Evolutionary conservation across 2,329 filamentous ascomycete genomes (phyloP).

Genomic region (Bipolaris cookei): DNA sequence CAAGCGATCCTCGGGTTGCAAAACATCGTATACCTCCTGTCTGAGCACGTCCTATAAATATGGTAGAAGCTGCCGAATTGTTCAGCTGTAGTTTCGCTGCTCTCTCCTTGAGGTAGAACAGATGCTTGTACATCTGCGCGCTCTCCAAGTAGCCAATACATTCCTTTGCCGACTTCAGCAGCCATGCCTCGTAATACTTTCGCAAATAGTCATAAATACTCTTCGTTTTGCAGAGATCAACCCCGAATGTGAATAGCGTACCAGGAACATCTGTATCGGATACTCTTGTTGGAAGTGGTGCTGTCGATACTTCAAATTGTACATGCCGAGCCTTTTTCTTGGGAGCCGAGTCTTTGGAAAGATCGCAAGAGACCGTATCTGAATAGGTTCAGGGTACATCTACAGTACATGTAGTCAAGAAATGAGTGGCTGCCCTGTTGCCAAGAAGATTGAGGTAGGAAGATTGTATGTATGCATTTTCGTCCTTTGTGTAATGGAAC

Average conservation of each 20-base stretch:
- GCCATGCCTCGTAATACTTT: slow-evolving; percentile 14
- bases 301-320: not conserved
- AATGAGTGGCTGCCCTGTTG: not conserved
- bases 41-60: not conserved
- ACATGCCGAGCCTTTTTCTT: slow-evolving; percentile 12
- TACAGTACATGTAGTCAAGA: not conserved
- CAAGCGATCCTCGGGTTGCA: slow-evolving; percentile 23
- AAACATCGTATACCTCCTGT: slow-evolving; percentile 3
- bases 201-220: slow-evolving; percentile 34
- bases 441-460: not conserved
- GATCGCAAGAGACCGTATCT: slow-evolving; percentile 7
- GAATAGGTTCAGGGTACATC: not conserved
- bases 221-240: slow-evolving; percentile 31
- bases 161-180: not conserved
- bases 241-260: slow-evolving; percentile 4
- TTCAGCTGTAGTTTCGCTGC: not conserved
- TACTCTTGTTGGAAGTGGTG: not conserved
- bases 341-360: not conserved
- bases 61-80: not conserved
- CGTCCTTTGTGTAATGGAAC: not conserved
- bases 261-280: not conserved
- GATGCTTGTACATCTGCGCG: not conserved
- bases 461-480: not conserved
- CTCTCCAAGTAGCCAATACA: slow-evolving; percentile 31
- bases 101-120: not conserved